These are phyloP conservation scores for Fusarium scirpi DNA, from an alignment of 2,329 filamentous ascomycete genomes.

Conservation along the genomic window DNA sequence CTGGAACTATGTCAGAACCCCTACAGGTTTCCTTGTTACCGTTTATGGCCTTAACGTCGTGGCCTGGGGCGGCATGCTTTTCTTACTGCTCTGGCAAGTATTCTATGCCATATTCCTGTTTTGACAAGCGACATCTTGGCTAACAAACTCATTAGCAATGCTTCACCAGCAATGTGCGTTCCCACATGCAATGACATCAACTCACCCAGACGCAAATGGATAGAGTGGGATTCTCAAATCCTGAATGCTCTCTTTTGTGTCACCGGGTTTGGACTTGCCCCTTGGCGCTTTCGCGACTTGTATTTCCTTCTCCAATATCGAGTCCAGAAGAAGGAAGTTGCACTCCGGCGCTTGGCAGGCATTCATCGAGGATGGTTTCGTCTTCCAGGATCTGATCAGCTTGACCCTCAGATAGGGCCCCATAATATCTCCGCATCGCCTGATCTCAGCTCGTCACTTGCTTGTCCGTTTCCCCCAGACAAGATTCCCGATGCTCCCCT, in stretches of 20 bases:
- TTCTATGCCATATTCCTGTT: background rate
- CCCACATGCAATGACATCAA: conserved; percentile 77
- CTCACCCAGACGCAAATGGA: conserved; percentile 83
- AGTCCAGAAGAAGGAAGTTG: conserved; percentile 62
- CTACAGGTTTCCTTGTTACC: conserved; percentile 80
- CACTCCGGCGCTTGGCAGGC: conserved; percentile 76
- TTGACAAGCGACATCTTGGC: background rate
- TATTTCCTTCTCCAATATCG: conserved; percentile 79
- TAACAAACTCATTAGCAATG: conserved; percentile 40
- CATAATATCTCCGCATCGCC: conserved; percentile 61
- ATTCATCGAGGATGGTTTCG: conserved; percentile 83
- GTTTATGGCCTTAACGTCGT: conserved; percentile 86
- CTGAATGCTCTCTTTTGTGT: conserved; percentile 85
- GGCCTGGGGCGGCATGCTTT: conserved; percentile 92
- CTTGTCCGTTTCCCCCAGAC: conserved; percentile 71
- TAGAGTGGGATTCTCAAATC: conserved; percentile 87
- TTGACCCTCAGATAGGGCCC: conserved; percentile 67
- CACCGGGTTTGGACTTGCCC: conserved; percentile 84
- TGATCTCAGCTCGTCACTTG: conserved; percentile 44
- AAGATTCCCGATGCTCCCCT: conserved; percentile 75
- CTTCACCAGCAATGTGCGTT: conserved; percentile 76
- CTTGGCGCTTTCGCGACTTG: conserved; percentile 85
- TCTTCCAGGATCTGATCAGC: conserved; percentile 71
- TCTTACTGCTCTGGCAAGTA: conserved; percentile 79
- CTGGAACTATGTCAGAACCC: conserved; percentile 80